A percentile compares a stretch with the other conserved stretches of the same genome.
phyloP scores from a whole-genome alignment of 345 rosid genomes.

The Adansonia digitata region DNA sequence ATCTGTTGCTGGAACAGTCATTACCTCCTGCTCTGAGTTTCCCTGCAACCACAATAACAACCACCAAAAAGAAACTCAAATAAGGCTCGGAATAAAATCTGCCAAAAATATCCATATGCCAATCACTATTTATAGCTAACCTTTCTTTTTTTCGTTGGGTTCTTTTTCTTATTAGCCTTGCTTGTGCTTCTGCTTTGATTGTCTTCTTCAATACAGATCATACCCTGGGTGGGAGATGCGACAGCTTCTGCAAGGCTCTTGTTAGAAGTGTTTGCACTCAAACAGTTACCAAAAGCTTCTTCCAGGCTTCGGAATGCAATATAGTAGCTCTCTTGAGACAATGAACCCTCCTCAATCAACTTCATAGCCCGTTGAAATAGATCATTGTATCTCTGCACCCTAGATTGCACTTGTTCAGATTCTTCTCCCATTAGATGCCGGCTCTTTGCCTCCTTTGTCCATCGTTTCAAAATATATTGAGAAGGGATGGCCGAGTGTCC shows the following conservation, averaged over 20 bases:
- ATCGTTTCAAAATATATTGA: conserved; percentile 55
- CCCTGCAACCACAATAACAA: conserved; percentile 34
- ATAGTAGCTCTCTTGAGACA: conserved; percentile 58
- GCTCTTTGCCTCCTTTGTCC: conserved; percentile 65
- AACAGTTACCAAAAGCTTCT: conserved; percentile 55
- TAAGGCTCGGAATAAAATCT: not conserved
- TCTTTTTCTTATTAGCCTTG: conserved; percentile 57
- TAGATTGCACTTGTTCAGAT: conserved; percentile 47
- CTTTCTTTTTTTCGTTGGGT: conserved; percentile 62
- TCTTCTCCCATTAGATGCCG: conserved; percentile 35
- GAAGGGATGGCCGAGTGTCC: conserved; percentile 51
- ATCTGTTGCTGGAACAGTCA: conserved; percentile 48
- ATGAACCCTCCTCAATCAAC: conserved; percentile 57
- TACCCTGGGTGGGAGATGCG: conserved; percentile 43
- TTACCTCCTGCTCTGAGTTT: conserved; percentile 52
- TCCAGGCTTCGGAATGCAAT: conserved; percentile 52
- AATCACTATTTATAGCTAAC: conserved; percentile 23
- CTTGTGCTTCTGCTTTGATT: conserved; percentile 34
- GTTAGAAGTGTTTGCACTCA: conserved; percentile 40
- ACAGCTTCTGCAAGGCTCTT: conserved; percentile 48
- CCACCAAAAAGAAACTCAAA: not conserved
- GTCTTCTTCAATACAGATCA: conserved; percentile 52
- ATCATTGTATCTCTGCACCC: conserved; percentile 50
- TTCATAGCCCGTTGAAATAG: conserved; percentile 45
- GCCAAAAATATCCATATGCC: not conserved